Evolutionary conservation across 257 asterid species (phyloP), one percentile per base, ranked within the genome.

Genomic region (Avicennia marina): DNA sequence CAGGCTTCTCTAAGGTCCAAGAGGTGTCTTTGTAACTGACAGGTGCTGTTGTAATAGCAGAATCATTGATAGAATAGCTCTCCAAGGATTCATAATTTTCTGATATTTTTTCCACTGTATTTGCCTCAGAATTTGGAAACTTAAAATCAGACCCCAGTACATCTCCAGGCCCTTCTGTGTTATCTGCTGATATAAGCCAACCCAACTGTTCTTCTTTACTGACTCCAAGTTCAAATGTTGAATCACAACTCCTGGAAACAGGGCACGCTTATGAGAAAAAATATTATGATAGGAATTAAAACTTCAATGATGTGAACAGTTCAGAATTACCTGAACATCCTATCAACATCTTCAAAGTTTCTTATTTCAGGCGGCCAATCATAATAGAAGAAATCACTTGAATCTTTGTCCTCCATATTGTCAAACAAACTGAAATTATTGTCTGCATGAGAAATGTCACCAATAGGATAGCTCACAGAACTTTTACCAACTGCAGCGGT

Each of bases 331-430:
- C 95, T 78, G 68, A 91, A 83, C 80, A 88, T 81, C 80, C 76
- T 74, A 72, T 88, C 95, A 46, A 86, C 87, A 54, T 86, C 97
- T 58, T 86, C 98, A 57, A 91, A 91, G 71, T 82, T 86, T 60
- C 79, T 94, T 57, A 88, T 78, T 52, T 88, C 95, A 53, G 95
- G 81, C 95, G 95, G 81, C 95, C 94, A 91, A 65, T 69, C 75
- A 67, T 76, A 84, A 68, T 69, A 75, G 53, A 80, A 67, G 56
- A 80, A 69, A 60, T 86, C 94, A 46, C 72, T 71, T 22, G 94
- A 72, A 73, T 83, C 84, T 78, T 77, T 84, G 46, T 45, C 80
- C 38, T 67, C 88, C 0, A 60, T 61, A 61, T 74, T 72, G 60
- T 67, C 87, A 61, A 83, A 73, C 56, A 86, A 70, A 66, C 62